Conservation (phyloP, 208 protist genomes). For the Wallacemonas sp. region DNA sequence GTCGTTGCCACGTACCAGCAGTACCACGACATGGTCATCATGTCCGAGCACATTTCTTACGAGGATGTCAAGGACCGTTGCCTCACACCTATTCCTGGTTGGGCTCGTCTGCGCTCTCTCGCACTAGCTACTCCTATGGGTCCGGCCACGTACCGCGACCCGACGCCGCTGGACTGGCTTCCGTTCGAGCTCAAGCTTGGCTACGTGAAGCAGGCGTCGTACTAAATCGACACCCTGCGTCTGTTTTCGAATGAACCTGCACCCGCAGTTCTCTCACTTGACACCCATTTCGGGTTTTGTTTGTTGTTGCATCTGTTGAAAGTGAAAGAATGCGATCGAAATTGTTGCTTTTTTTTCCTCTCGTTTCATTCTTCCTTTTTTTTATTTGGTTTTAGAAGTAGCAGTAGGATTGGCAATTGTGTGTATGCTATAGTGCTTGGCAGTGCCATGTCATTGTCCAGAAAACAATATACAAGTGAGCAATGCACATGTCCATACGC, state of each 20-base stretch:
- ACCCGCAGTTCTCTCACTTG: conserved; percentile 1
- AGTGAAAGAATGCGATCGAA: conserved; percentile 19
- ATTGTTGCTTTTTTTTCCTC: conserved; percentile 22
- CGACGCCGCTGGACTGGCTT: conserved; percentile 89
- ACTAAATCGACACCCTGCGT: conserved; percentile 46
- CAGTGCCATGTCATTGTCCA: neutral
- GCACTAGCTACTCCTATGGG: conserved; percentile 67
- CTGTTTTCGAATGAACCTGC: no score
- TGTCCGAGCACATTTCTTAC: conserved; percentile 86
- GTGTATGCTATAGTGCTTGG: conserved; percentile 12
- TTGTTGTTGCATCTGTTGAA: conserved; percentile 9
- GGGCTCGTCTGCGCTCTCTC: conserved; percentile 65
- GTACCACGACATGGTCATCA: conserved; percentile 85
- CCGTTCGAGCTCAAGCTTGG: conserved; percentile 90
- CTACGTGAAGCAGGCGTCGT: conserved; percentile 88
- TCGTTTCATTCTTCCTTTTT: conserved; percentile 21
- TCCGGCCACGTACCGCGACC: conserved; percentile 77
- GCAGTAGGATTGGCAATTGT: conserved; percentile 9
- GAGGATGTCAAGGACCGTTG: conserved; percentile 90
- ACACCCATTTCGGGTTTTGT: conserved; percentile 12
- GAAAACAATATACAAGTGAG: conserved; percentile 7
- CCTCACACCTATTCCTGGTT: conserved; percentile 87
- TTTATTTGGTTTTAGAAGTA: conserved; percentile 23
- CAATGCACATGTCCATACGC: no score
- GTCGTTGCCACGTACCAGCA: conserved; percentile 73